A percentile compares a stretch with the other conserved stretches of the same genome.
These are phyloP conservation scores for Scedosporium minutisporum DNA, from an alignment of 2,329 filamentous ascomycete genomes.

Conservation along the genomic window DNA sequence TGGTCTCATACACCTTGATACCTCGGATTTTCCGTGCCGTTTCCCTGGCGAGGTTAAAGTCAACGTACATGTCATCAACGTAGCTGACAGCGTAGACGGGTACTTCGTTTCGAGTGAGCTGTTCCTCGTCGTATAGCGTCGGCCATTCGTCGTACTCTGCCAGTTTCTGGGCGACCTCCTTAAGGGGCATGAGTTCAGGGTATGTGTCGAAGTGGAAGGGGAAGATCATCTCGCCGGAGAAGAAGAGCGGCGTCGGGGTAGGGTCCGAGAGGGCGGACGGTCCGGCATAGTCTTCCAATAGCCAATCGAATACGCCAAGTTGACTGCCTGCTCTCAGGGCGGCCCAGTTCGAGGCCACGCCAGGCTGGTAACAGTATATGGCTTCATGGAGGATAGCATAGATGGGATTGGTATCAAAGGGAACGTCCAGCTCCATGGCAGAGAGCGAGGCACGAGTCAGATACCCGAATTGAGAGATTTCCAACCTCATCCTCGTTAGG, in stretches of 20 bases:
- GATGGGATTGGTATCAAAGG: slow-evolving; percentile 68
- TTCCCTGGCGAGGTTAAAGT: slow-evolving; percentile 61
- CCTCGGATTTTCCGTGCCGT: slow-evolving; percentile 67
- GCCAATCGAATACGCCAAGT: slow-evolving; percentile 41
- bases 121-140: slow-evolving; percentile 62
- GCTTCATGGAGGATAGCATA: slow-evolving; percentile 84
- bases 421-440: slow-evolving; percentile 54
- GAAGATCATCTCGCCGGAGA: slow-evolving; percentile 90
- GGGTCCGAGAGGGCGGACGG: slow-evolving; percentile 9
- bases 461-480: slow-evolving; percentile 67
- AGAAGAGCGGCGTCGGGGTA: slow-evolving; percentile 50
- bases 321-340: slow-evolving; percentile 52
- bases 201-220: slow-evolving; percentile 78
- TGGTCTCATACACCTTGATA: slow-evolving; percentile 75
- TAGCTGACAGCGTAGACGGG: slow-evolving; percentile 81
- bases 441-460: slow-evolving; percentile 63
- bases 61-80: slow-evolving; percentile 87
- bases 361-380: slow-evolving; percentile 67
- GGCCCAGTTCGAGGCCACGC: slow-evolving; percentile 62
- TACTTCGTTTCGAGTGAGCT: slow-evolving; percentile 66
- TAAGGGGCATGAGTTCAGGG: slow-evolving; percentile 61
- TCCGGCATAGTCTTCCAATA: slow-evolving; percentile 23
- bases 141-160: slow-evolving; percentile 64
- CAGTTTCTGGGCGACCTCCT: slow-evolving; percentile 59
- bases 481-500: slow-evolving; percentile 59